Conservation (phyloP, 148 eudicot species). For the Hydrangea macrophylla region DNA sequence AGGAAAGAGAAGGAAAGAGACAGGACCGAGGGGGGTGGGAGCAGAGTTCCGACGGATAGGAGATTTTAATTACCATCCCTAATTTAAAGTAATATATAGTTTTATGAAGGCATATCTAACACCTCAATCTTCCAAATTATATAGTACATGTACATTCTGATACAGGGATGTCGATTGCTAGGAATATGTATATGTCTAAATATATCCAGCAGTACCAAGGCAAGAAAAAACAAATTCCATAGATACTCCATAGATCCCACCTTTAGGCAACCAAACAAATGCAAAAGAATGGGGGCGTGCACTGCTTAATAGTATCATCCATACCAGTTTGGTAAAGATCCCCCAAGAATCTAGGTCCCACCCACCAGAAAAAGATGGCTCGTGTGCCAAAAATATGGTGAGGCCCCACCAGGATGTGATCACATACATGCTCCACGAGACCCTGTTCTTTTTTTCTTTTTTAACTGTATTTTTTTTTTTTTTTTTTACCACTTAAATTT, state of each 20-base stretch:
- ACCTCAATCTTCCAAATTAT: neutral
- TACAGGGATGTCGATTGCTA: no score
- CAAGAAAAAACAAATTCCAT: neutral
- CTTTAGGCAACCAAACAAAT: neutral
- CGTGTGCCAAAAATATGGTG: conserved; percentile 1
- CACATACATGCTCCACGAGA: conserved; percentile 31
- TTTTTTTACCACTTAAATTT: no score
- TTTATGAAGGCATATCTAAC: neutral
- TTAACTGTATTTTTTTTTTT: no score
- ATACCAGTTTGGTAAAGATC: neutral
- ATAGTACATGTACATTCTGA: neutral
- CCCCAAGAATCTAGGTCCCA: conserved; percentile 18
- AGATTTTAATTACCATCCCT: no score
- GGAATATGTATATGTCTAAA: no score
- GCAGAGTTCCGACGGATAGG: no score
- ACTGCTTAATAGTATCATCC: neutral
- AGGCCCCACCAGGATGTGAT: conserved; percentile 31
- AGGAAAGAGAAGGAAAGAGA: no score
- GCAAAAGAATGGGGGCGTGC: conserved; percentile 16
- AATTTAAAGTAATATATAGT: no score
- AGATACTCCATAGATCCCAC: neutral
- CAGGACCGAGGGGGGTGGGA: no score
- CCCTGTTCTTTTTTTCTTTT: conserved; percentile 20
- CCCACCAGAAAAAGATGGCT: conserved; percentile 5
- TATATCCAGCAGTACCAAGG: neutral